A percentile compares a stretch with the other conserved stretches of the same genome.
These are phyloP conservation scores for Didymellaceae sp. DNA, from an alignment of 2,329 filamentous ascomycete species.

Conservation along the genomic window DNA sequence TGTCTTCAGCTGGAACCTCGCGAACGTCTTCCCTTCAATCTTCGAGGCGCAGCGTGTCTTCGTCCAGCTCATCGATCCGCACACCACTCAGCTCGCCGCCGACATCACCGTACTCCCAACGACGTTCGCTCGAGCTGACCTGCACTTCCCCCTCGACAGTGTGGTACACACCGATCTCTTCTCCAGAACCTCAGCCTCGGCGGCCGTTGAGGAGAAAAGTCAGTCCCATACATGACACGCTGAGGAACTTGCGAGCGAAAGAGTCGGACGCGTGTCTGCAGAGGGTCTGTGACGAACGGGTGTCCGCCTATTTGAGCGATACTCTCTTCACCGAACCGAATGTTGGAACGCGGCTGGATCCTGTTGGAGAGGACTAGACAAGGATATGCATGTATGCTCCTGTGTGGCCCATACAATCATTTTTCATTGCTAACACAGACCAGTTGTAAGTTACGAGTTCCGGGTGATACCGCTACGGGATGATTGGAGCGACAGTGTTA, in stretches of 20 bases:
- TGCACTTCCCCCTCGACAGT: conserved; percentile 11
- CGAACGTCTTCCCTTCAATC: conserved; percentile 9
- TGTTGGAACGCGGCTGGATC: not conserved
- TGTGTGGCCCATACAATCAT: too few species aligned
- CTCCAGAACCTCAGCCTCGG: conserved; percentile 19
- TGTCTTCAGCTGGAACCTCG: conserved; percentile 1
- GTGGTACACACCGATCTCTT: conserved; percentile 11
- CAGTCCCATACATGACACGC: conserved; percentile 25
- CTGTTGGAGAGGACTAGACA: not conserved
- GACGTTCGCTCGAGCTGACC: conserved; percentile 7
- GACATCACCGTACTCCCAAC: conserved; percentile 7
- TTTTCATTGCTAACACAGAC: not conserved
- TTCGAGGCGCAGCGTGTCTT: conserved; percentile 10
- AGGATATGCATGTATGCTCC: not conserved
- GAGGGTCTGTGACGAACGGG: conserved; percentile 38
- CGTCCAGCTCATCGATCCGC: conserved; percentile 6
- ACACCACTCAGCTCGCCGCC: conserved; percentile 10
- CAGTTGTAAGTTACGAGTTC: conserved; percentile 4
- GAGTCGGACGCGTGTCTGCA: conserved; percentile 45
- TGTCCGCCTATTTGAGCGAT: conserved; percentile 39
- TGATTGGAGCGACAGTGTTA: too few species aligned
- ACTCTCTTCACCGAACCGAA: conserved; percentile 21
- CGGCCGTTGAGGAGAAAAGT: conserved; percentile 22
- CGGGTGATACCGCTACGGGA: too few species aligned
- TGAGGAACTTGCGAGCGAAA: conserved; percentile 43